Base-by-base conservation (phyloP, 2,329 filamentous ascomycete genomes). In the Stachybotrys elegans region DNA sequence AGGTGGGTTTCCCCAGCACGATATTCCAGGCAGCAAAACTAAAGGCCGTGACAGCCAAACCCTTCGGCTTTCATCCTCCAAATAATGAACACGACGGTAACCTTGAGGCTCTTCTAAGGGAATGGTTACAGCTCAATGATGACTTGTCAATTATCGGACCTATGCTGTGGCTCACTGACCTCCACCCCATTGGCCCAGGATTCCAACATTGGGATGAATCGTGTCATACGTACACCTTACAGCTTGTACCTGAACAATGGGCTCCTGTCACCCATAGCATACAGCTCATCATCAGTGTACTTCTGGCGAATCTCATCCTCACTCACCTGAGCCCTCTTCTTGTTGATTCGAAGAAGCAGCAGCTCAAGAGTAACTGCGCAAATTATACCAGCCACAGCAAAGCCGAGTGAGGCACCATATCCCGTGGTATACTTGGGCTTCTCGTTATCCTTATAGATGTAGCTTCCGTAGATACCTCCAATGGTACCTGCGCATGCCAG, bases 251-350 rank as follows among this genome's bases (percentile, higher is more conserved):
- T 47, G 17, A 57, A 63, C 0, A 62, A 39, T 0, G 62, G 62
- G 21, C 55, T 62, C 13, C 49, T 44, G 17, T 66, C 63, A 2
- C 62, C 62, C 54, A 66, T 57, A 1, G 45, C 40, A 25, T 58
- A 55, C 4, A 66, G 48, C 44, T 66, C 51, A 11, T 57, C 58
- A 3, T 58, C 53, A 0, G 60, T 59, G 20, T 60, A 61, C 47
- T 50, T 57, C 11, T 46, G 48, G 17, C 51, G 40, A 17, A 63
- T 44, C 23, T 63, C 58, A 1, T 44, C 48, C 43, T 56, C 54
- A 1, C 51, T 52, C 11, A 58, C 9, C 22, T 43, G 51, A 0
- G 47, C 55, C 14, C 54, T 44, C 42, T 52, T 53, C 47, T 55
- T 54, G 38, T 63, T 63, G 2, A 52, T 51, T 7, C 31, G 40